Conservation (phyloP, 306 rosid genomes). For the Alnus rubra region DNA sequence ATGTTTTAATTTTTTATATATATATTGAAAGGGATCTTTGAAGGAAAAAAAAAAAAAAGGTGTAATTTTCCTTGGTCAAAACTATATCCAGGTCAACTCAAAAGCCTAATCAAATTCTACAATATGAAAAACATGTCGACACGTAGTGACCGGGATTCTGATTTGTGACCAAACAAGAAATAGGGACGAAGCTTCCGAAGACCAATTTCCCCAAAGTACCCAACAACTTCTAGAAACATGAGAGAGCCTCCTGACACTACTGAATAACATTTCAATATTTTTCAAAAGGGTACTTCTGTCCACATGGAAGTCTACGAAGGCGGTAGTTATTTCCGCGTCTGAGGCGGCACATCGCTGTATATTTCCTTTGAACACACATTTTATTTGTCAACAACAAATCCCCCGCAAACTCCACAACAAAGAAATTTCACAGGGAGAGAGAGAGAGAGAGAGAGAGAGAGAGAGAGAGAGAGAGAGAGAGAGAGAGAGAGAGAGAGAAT, state of each 20-base stretch:
- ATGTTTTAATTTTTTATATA: too few relatives aligned
- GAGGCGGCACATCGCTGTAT: not conserved
- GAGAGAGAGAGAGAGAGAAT: slow-evolving; percentile 22
- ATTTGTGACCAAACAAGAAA: not conserved
- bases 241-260: not conserved
- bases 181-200: not conserved
- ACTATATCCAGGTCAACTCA: too few relatives aligned
- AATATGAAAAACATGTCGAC: not conserved
- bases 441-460: too few relatives aligned
- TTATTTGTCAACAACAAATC: not conserved
- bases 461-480: not conserved
- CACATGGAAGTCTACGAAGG: too few relatives aligned
- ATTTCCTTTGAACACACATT: not conserved
- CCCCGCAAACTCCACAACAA: not conserved
- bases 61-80: too few relatives aligned
- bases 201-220: not conserved
- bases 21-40: too few relatives aligned
- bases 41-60: too few relatives aligned
- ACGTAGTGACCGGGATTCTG: not conserved
- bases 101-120: too few relatives aligned
- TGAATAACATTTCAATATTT: not conserved
- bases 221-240: not conserved
- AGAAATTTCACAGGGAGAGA: not conserved
- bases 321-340: not conserved
- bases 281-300: not conserved